Evolutionary conservation across 768 basidiomycete species (phyloP).

Genomic region (Mycena amicta): DNA sequence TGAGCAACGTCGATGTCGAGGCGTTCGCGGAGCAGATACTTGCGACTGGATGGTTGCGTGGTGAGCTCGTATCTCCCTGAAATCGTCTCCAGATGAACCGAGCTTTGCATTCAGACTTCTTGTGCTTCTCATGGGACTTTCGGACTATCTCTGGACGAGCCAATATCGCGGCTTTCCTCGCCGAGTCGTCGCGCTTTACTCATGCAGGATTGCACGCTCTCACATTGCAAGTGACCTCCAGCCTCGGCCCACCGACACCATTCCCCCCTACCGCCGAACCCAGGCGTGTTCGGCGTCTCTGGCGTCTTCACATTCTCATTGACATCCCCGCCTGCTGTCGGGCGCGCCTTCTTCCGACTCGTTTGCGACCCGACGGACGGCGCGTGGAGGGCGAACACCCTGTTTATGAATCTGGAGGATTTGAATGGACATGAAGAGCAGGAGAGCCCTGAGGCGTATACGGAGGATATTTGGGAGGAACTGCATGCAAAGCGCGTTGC

Average conservation of each 20-base stretch:
- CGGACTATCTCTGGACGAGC: constrained; percentile 1
- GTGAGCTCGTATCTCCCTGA: neutral
- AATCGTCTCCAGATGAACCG: neutral
- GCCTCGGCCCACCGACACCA: constrained; percentile 1
- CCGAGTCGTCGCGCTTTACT: constrained; percentile 2
- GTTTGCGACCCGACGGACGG: constrained; percentile 13
- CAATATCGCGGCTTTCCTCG: constrained; percentile 6
- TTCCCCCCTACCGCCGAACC: constrained; percentile 8
- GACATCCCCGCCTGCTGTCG: constrained; percentile 15
- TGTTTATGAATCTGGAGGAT: constrained; percentile 19
- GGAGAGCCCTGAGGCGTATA: constrained; percentile 12
- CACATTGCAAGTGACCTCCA: neutral
- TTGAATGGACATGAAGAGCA: constrained; percentile 26
- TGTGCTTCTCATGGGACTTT: constrained; percentile 23
- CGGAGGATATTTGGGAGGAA: constrained; percentile 19
- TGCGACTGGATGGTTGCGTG: constrained; percentile 14
- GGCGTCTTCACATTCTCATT: constrained; percentile 33
- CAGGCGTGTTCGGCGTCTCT: constrained; percentile 5
- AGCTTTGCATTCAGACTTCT: too few relatives aligned
- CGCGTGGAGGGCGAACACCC: constrained; percentile 22
- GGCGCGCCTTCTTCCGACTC: constrained; percentile 23
- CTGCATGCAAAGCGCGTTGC: constrained; percentile 8
- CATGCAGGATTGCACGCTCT: constrained; percentile 4
- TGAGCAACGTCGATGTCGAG: neutral
- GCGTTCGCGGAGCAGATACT: constrained; percentile 11